Conservation (phyloP, 768 basidiomycete genomes). For the Russula sp. region DNA sequence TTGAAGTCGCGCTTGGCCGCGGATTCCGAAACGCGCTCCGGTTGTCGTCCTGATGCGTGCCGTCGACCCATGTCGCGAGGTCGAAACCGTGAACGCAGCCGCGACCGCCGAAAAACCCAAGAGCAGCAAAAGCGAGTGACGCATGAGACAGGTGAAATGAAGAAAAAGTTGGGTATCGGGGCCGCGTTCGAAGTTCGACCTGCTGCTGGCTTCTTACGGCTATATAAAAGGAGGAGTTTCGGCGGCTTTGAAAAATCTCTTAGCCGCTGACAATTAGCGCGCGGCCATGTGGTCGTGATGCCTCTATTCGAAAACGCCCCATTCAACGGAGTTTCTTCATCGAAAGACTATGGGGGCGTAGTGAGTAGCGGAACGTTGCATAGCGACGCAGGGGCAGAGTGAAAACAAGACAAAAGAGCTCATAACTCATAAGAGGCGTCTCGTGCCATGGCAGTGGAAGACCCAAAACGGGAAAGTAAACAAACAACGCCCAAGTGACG, state of each 20-base stretch:
- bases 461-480: background rate
- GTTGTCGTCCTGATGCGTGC: background rate
- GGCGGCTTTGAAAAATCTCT: too few relatives aligned
- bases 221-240: constrained; percentile 17
- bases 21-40: background rate
- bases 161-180: background rate
- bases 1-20: background rate
- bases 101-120: background rate
- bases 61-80: background rate
- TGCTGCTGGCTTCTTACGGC: background rate
- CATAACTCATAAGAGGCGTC: background rate
- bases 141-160: background rate
- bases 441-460: background rate
- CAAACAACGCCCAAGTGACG: background rate
- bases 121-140: background rate
- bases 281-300: too few relatives aligned
- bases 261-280: background rate
- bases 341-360: background rate
- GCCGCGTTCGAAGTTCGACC: too few relatives aligned
- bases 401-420: background rate
- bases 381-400: constrained; percentile 4
- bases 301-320: background rate
- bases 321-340: background rate
- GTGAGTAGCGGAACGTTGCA: constrained; percentile 1
- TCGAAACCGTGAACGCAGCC: background rate